Evolutionary conservation across 73 alveolate species (phyloP).

Genomic region (Tetrahymena thermophila): DNA sequence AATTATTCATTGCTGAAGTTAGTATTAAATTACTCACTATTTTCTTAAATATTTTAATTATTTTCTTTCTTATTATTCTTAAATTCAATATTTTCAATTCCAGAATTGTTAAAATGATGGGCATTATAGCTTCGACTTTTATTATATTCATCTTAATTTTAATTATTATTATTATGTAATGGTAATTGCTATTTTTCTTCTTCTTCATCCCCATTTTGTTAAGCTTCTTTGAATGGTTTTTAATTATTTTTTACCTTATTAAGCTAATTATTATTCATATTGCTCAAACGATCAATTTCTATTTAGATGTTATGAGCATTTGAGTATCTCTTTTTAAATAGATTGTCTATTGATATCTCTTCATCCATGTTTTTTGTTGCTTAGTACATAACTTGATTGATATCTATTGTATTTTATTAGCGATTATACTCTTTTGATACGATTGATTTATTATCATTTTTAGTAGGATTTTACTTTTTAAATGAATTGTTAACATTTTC

Average conservation of each 20-base stretch:
- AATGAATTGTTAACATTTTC: not conserved
- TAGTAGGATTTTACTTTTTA: not conserved
- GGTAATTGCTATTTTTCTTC: not conserved
- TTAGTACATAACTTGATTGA: not conserved
- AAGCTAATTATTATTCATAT: not conserved
- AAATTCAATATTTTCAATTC: not conserved
- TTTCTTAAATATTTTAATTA: not conserved
- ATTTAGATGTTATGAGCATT: not conserved
- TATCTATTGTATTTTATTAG: not conserved
- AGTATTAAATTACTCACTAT: not conserved
- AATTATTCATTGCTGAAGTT: not conserved
- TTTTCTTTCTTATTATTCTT: not conserved
- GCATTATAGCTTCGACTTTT: not conserved
- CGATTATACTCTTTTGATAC: not conserved
- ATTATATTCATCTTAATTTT: not conserved
- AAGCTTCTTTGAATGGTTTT: not conserved
- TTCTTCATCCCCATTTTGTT: not conserved
- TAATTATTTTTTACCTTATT: not conserved
- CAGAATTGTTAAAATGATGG: not conserved
- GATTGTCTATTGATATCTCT: not conserved
- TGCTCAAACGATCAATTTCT: not conserved
- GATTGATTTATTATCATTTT: not conserved
- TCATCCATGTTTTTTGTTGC: not conserved
- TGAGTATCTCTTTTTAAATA: not conserved
- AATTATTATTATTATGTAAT: too few species aligned